Conservation (phyloP, 2,329 filamentous ascomycete genomes). For the Zopfia rhizophila region DNA sequence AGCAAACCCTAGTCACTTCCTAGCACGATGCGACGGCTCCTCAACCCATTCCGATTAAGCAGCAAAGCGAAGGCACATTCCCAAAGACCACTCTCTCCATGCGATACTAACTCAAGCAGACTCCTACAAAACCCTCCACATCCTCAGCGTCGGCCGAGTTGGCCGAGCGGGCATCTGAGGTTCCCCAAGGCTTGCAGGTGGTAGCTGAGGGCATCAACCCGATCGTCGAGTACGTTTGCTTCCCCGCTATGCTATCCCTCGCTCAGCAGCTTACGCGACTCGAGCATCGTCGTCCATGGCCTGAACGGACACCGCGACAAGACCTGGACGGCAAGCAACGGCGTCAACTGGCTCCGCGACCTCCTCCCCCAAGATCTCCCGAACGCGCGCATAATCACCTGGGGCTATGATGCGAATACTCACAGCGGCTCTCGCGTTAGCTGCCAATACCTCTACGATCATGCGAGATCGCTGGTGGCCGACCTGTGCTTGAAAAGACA, state of each 20-base stretch:
- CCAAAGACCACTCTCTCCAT: too few relatives aligned
- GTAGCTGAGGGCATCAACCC: slow-evolving; percentile 22
- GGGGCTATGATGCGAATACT: slow-evolving; percentile 50
- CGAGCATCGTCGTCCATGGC: slow-evolving; percentile 39
- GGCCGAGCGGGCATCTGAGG: too few relatives aligned
- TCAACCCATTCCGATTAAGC: too few relatives aligned
- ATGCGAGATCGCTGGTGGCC: slow-evolving; percentile 44
- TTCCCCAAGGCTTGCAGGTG: slow-evolving; percentile 23
- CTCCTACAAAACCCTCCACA: too few relatives aligned
- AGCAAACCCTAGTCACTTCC: too few relatives aligned
- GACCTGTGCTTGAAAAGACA: slow-evolving; percentile 42
- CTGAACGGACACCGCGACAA: slow-evolving; percentile 34
- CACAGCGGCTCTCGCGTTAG: slow-evolving; percentile 33
- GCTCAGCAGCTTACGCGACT: slow-evolving; percentile 5
- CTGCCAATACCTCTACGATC: slow-evolving; percentile 47
- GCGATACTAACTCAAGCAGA: too few relatives aligned
- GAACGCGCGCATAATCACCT: slow-evolving; percentile 46
- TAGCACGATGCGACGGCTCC: too few relatives aligned
- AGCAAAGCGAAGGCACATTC: too few relatives aligned
- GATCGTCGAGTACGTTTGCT: slow-evolving; percentile 27
- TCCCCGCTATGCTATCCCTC: slow-evolving; percentile 9
- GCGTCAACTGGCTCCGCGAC: slow-evolving; percentile 34
- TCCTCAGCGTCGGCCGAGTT: too few relatives aligned
- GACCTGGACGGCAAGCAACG: slow-evolving; percentile 35
- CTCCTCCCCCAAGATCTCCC: slow-evolving; percentile 37